phyloP scores from a whole-genome alignment of 2,329 filamentous ascomycete genomes.

The Talaromyces sp. region DNA sequence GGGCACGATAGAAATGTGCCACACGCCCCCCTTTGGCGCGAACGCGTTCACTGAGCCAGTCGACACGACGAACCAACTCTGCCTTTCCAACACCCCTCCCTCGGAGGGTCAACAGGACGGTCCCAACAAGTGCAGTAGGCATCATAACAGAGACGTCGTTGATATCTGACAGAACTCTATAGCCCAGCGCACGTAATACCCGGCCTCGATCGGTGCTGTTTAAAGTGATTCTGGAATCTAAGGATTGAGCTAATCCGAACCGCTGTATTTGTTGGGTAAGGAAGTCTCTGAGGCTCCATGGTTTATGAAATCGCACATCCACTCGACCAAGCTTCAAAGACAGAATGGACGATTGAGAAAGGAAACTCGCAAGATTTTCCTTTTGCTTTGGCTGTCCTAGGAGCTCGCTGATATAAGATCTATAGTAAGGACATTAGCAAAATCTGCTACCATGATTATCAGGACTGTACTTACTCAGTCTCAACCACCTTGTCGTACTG shows the following conservation, averaged over 20 bases:
- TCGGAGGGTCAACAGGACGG: slow-evolving; percentile 81
- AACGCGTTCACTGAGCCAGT: slow-evolving; percentile 82
- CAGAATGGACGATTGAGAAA: slow-evolving; percentile 82
- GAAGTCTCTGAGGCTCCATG: slow-evolving; percentile 84
- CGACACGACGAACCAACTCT: slow-evolving; percentile 78
- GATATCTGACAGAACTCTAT: slow-evolving; percentile 88
- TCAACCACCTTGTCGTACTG: slow-evolving; percentile 99
- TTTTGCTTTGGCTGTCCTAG: slow-evolving; percentile 92
- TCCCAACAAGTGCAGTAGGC: slow-evolving; percentile 94
- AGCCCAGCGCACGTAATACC: slow-evolving; percentile 79
- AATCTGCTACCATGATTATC: not conserved
- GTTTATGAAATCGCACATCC: slow-evolving; percentile 92
- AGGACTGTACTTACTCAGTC: slow-evolving; percentile 57
- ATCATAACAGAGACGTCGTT: slow-evolving; percentile 96
- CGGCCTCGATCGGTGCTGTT: slow-evolving; percentile 58
- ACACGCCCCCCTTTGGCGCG: slow-evolving; percentile 83
- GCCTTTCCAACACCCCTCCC: slow-evolving; percentile 85
- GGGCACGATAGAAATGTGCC: slow-evolving; percentile 80
- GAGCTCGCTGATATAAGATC: slow-evolving; percentile 87
- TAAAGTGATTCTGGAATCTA: slow-evolving; percentile 33
- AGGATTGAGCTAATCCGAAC: slow-evolving; percentile 39
- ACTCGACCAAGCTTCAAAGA: slow-evolving; percentile 85
- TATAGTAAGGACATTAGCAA: slow-evolving; percentile 19
- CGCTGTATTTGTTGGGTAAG: slow-evolving; percentile 68
- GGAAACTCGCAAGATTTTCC: slow-evolving; percentile 83